Evolutionary conservation across 441 rosid genomes (phyloP).

Genomic region (Erodium moschatum): DNA sequence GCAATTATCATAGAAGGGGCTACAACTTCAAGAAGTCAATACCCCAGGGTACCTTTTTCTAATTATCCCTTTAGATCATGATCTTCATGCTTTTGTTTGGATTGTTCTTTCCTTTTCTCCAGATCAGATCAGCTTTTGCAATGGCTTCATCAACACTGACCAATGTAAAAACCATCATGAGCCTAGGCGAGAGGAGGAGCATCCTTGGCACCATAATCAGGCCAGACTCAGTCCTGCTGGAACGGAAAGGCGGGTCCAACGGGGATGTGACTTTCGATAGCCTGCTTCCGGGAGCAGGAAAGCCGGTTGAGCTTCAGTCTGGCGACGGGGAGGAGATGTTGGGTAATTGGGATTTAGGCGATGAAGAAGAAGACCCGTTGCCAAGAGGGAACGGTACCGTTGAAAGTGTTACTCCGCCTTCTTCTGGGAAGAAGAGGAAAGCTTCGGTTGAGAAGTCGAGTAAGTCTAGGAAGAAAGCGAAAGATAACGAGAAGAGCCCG

Average conservation of each 20-base stretch:
- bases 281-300: constrained; percentile 85
- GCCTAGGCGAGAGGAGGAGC: constrained; percentile 64
- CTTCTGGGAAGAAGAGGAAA: constrained; percentile 50
- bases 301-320: constrained; percentile 34
- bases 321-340: constrained; percentile 47
- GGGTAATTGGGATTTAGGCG: constrained; percentile 56
- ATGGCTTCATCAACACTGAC: constrained; percentile 74
- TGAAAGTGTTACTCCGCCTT: constrained; percentile 29
- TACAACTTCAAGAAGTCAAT: no score
- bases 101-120: constrained; percentile 14
- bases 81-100: no score
- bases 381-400: constrained; percentile 42
- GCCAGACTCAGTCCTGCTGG: constrained; percentile 55
- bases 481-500: constrained; percentile 26
- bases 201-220: constrained; percentile 89
- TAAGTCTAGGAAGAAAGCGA: constrained; percentile 23
- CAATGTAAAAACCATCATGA: constrained; percentile 46
- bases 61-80: no score
- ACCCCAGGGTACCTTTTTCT: no score
- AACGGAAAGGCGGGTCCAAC: constrained; percentile 66
- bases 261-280: constrained; percentile 56
- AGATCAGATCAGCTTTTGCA: constrained; percentile 79
- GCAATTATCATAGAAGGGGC: no score
- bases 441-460: constrained; percentile 28
- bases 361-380: constrained; percentile 49